phyloP scores from a whole-genome alignment of 139 green algal species.

The Ettlia oleoabundans region DNA sequence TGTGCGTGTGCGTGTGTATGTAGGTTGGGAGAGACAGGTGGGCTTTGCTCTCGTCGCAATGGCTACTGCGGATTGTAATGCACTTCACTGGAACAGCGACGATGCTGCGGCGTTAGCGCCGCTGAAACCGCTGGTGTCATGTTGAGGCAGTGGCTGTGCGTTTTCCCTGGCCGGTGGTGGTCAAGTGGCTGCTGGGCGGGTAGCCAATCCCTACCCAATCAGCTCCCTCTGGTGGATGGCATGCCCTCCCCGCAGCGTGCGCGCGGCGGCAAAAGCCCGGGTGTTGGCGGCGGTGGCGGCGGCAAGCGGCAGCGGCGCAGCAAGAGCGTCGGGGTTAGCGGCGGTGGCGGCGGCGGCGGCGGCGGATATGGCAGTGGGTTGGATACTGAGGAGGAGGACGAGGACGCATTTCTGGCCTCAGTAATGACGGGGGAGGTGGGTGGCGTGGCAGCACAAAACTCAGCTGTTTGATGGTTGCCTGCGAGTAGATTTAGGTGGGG shows the following conservation, averaged over 20 bases:
- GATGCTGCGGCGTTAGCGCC: too few relatives aligned
- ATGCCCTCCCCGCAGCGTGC: not conserved
- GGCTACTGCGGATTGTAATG: too few relatives aligned
- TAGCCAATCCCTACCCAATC: too few relatives aligned
- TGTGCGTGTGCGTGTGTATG: not conserved
- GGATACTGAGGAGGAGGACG: constrained; percentile 32
- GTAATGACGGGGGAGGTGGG: not conserved
- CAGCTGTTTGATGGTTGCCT: not conserved
- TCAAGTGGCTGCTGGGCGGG: too few relatives aligned
- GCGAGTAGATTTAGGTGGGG: too few relatives aligned
- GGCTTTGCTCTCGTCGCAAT: too few relatives aligned
- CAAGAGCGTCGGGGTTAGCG: not conserved
- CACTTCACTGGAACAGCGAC: too few relatives aligned
- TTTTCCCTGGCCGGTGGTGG: too few relatives aligned
- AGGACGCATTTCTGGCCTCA: constrained; percentile 7
- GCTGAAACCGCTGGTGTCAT: not conserved
- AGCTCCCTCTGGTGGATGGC: too few relatives aligned
- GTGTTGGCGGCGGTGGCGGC: constrained; percentile 6
- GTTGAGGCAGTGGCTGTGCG: too few relatives aligned
- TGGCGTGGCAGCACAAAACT: too few relatives aligned
- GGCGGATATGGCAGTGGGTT: not conserved
- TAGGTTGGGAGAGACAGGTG: too few relatives aligned
- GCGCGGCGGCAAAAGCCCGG: constrained; percentile 5
- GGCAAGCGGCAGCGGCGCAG: constrained; percentile 28
- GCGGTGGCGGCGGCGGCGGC: not conserved